Base-by-base conservation (phyloP, 2,329 filamentous ascomycete species). In the Aspergillus neoniger region DNA sequence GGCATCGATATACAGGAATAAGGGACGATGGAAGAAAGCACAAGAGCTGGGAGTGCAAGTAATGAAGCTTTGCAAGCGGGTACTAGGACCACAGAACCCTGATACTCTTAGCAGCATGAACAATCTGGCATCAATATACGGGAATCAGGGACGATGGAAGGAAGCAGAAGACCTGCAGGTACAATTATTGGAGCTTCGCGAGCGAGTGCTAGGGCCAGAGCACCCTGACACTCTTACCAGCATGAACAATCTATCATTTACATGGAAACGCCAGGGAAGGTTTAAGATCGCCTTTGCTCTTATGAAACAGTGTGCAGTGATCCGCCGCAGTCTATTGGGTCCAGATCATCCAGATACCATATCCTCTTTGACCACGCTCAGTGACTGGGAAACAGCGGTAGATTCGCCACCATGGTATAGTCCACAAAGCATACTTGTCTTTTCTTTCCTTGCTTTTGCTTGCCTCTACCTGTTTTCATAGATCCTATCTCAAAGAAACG, bases 61-160 rank as follows among this genome's bases (percentile, higher is more conserved):
- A 17, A 0, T 41, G 1, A 1, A 41, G n/a, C n/a, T 41, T 0
- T 1, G 2, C 38, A 17, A n/a, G n/a, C n/a, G n/a, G n/a, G n/a
- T n/a, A n/a, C n/a, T n/a, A n/a, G n/a, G n/a, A n/a, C n/a, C n/a
- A n/a, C n/a, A n/a, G n/a, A n/a, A n/a, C n/a, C n/a, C n/a, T n/a
- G n/a, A n/a, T n/a, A n/a, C n/a, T n/a, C n/a, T n/a, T n/a, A n/a
- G n/a, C n/a, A n/a, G n/a, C n/a, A n/a, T n/a, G n/a, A n/a, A n/a
- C n/a, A n/a, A n/a, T n/a, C n/a, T n/a, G n/a, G n/a, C n/a, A n/a
- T n/a, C n/a, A n/a, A n/a, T n/a, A n/a, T n/a, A n/a, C n/a, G n/a
- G n/a, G n/a, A n/a, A n/a, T n/a, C n/a, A n/a, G n/a, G n/a, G n/a
- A n/a, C n/a, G n/a, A n/a, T n/a, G n/a, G n/a, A n/a, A n/a, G n/a